phyloP scores from a whole-genome alignment of 192 early-diverging fungal species.

The Coemansia sp. region DNA sequence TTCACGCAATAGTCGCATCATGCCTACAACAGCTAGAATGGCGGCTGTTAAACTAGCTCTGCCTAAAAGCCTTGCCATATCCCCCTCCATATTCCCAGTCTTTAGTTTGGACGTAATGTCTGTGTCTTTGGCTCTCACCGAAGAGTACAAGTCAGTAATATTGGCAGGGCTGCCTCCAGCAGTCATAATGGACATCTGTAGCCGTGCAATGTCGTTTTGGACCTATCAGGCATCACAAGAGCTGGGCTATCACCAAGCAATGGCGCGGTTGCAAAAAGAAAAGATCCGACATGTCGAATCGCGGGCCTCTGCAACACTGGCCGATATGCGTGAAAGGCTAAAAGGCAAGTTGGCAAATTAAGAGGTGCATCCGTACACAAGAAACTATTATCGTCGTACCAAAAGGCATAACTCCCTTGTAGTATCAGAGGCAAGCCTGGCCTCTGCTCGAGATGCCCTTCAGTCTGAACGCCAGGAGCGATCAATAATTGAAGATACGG shows the following conservation, averaged over 20 bases:
- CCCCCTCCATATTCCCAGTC: not conserved
- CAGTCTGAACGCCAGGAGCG: constrained; percentile 27
- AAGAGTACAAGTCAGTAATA: constrained; percentile 65
- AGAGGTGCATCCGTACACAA: not conserved
- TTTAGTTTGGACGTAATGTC: constrained; percentile 55
- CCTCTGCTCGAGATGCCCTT: constrained; percentile 18
- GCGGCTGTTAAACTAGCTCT: not conserved
- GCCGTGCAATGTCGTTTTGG: constrained; percentile 63
- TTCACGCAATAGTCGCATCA: not conserved
- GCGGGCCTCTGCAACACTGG: constrained; percentile 10
- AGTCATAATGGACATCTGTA: constrained; percentile 64
- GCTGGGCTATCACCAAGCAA: constrained; percentile 34
- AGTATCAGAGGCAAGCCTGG: constrained; percentile 22
- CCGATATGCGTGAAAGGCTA: constrained; percentile 10
- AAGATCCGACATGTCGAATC: constrained; percentile 38
- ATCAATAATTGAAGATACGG: constrained; percentile 17
- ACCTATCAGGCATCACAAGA: constrained; percentile 67
- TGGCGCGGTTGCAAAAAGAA: constrained; percentile 30
- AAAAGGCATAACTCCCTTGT: not conserved
- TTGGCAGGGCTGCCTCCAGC: constrained; percentile 66
- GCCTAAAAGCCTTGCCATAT: not conserved
- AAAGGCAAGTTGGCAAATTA: constrained; percentile 34
- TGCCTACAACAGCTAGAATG: not conserved
- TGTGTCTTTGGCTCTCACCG: constrained; percentile 58
- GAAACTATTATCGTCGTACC: not conserved